A percentile compares a stretch with the other conserved stretches of the same genome.
These are phyloP conservation scores for Acer negundo DNA, from an alignment of 345 rosid species.

Conservation along the genomic window DNA sequence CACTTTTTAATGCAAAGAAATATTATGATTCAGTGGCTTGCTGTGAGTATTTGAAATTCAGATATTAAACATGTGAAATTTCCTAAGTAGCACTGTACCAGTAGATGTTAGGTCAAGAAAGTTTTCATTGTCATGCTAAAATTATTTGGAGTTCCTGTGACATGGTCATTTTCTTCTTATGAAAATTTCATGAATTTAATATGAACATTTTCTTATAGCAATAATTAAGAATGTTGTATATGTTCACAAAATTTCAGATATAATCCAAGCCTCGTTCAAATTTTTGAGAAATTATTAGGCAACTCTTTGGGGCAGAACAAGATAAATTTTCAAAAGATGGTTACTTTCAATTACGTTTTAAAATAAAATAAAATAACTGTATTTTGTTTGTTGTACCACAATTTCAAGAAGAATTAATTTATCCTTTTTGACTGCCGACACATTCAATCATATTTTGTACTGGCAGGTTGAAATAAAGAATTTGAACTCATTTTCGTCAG, in stretches of 20 bases:
- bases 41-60: background rate
- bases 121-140: background rate
- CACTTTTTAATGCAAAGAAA: background rate
- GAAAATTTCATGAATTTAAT: background rate
- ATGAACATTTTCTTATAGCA: background rate
- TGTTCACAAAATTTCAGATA: background rate
- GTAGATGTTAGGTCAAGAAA: background rate
- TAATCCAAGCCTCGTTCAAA: background rate
- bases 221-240: background rate
- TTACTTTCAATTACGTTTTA: background rate
- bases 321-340: background rate
- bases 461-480: slow-evolving; percentile 94
- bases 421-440: slow-evolving; percentile 23
- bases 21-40: background rate
- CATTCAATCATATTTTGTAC: slow-evolving; percentile 8
- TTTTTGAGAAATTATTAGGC: background rate
- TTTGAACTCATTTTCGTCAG: slow-evolving; percentile 83
- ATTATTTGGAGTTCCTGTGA: background rate
- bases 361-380: background rate
- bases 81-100: slow-evolving; percentile 1
- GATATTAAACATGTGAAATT: slow-evolving; percentile 1
- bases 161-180: background rate
- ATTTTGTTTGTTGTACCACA: background rate
- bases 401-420: background rate
- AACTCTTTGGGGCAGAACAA: background rate